Base-by-base conservation (phyloP, 768 basidiomycete genomes). In the Mycena rosella region DNA sequence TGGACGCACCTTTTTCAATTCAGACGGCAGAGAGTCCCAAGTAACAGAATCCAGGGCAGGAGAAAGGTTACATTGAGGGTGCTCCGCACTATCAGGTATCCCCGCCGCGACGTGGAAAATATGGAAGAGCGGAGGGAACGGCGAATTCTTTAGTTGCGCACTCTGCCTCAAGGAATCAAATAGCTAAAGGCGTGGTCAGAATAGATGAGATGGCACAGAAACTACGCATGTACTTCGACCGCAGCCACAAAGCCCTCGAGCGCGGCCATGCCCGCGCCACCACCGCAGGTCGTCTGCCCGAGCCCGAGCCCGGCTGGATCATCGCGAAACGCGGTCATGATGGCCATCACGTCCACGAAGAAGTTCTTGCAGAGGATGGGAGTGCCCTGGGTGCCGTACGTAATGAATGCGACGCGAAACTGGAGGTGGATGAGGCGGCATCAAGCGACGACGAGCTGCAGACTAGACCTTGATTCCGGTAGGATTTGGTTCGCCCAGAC, bases 221-320 rank as follows among this genome's bases (percentile, higher is more conserved):
- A 51, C 11, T 9, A 53, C 0, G 2, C 1, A 30, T 17, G 9
- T 59, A 92, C 91, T 83, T 93, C 91, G 26, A 93, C 77, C 34
- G 88, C 89, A 20, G 91, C 89, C 17, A 91, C 88, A 15, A 92
- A 75, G 10, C 89, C 92, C 64, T 94, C 92, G 9, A 94, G 78
- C 5, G 89, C 88, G 29, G 90, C 89, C 85, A 92, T 84, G 1
- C 91, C 91, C 63, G 73, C 76, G 30, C 75, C 75, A 1, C 83
- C 83, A 8, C 85, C 85, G 10, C 83, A 83, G 49, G 81, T 82
- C 1, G 87, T 87, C 63, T 82, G 78, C 4, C 91, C 91, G 20
- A 93, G 81, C 2, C 89, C 91, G 8, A 90, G 77, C 34, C 82
- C 84, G 14, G 74, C 69, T 6, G 76, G 75, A 4, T 85, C 82